Evolutionary conservation across 305 asterid genomes (phyloP), one percentile per base, ranked within the genome.

Genomic region (Rubia occidens): DNA sequence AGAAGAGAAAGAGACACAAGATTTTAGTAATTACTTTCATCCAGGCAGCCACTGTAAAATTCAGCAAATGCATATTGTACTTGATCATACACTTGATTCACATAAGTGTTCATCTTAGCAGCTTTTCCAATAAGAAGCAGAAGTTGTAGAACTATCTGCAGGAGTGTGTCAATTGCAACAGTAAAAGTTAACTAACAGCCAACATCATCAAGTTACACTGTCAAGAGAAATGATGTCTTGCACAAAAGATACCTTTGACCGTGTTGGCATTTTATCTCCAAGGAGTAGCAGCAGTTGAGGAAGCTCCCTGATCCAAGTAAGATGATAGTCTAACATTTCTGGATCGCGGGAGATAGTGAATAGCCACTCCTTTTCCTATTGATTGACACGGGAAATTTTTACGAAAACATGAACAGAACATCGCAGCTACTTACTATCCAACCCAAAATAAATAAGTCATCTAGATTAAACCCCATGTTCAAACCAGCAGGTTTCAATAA

Each of bases 111-210:
- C 69, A 74, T 76, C 5, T 80, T 77, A 65, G 93, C 83, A 75
- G 81, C 70, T 76, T 88, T 90, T 42, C 91, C 96, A 62, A 89
- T 51, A 66, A 72, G 77, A 75, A 94, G 91, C 72, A 73, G 91
- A 75, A 91, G 93, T 72, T 71, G 80, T 78, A 94, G 80, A 70
- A 88, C 90, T 71, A 93, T 87, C 99, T 94, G 88, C 79, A 82
- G 65, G 80, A 78, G 80, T 51, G 79, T 69, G 75, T 59, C 47
- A 45, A 45, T 45, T 43, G 65, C 26, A 66, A 72, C 2, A n/a
- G 42, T 15, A 20, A 39, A 72, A 10, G 35, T 17, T 17, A 5
- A 47, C 59, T 4, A 58, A n/a, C 11, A 18, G 20, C 35, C 54
- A 49, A 49, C 24, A 39, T 24, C 32, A 66, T 43, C 54, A 43